Conservation (phyloP, 306 rosid species). For the Cucurbita pepo region DNA sequence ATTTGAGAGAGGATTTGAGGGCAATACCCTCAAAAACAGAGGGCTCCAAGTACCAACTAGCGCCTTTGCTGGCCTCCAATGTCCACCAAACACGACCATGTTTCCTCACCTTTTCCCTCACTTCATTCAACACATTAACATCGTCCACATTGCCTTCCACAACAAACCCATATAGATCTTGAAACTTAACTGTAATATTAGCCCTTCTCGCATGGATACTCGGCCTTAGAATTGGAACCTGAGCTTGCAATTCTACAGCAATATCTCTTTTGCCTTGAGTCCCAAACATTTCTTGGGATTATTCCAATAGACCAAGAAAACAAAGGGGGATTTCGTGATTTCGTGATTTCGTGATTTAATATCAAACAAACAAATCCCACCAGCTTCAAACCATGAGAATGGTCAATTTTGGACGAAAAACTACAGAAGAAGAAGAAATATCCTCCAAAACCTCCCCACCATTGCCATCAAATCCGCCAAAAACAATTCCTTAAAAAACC, state of each 20-base stretch:
- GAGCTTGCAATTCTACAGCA: constrained; percentile 75
- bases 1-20: constrained; percentile 67
- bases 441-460: not conserved
- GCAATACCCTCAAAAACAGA: constrained; percentile 62
- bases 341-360: not conserved
- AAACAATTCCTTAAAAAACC: not conserved
- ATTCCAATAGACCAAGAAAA: not conserved
- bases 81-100: constrained; percentile 99
- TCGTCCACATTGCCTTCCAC: constrained; percentile 99
- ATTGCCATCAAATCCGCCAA: not conserved
- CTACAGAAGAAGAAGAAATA: not conserved
- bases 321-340: not conserved
- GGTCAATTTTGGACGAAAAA: not conserved
- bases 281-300: constrained; percentile 42
- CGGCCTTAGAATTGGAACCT: constrained; percentile 67
- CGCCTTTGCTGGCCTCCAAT: constrained; percentile 89
- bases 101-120: constrained; percentile 87
- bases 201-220: constrained; percentile 91
- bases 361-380: not conserved
- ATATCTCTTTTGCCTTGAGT: constrained; percentile 68
- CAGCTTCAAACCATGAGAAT: not conserved
- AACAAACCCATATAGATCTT: constrained; percentile 86
- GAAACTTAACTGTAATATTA: constrained; percentile 83
- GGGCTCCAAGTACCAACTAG: constrained; percentile 77
- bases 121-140: constrained; percentile 93